Evolutionary conservation across 2,329 filamentous ascomycete genomes (phyloP), one percentile per base, ranked within the genome.

Genomic region (Colletotrichum godetiae): DNA sequence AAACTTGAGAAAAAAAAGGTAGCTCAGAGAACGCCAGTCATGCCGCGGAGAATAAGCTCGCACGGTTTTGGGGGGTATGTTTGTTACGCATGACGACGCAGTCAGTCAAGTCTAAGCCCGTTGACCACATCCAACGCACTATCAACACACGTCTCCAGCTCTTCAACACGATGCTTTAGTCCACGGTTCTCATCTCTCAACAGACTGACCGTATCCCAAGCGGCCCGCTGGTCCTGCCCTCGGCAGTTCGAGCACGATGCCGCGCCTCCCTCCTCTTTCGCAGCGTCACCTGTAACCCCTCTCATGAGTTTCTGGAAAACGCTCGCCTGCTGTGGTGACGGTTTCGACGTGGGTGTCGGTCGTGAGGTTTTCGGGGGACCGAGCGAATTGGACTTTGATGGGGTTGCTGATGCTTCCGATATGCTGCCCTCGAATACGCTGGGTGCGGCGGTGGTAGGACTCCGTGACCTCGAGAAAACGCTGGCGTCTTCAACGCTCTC

Each of bases 131-230:
- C 90, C 67, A 93, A 80, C 2, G 90, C 91, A 7, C 87, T 87
- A 46, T 92, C 91, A 5, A 93, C 87, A 4, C 86, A 90, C 3
- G 82, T 84, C 81, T 93, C 91, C 3, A 93, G 80, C 76, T 89
- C 84, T 22, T 86, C 85, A 4, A 93, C 89, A 24, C 90, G 83
- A 52, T 86, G 84, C 83, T 92, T 92, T 62, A 93, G 80, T 10
- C 86, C 86, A 77, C 84, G 87, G 76, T 93, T 93, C 83, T 93
- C 91, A 59, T 90, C 88, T 52, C 89, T 84, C 72, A 92, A 81
- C 59, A 92, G 75, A 65, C 87, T 86, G n/a, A 91, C 90, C 4
- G 91, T 91, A 77, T 92, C 87, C 91, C 91, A 92, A 5, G 91
- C 91, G 49, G 90, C 85, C 75, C 88, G 90, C 13, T 88, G 85